phyloP scores from a whole-genome alignment of 495 filamentous ascomycete species.

The Aspergillus nidulans region DNA sequence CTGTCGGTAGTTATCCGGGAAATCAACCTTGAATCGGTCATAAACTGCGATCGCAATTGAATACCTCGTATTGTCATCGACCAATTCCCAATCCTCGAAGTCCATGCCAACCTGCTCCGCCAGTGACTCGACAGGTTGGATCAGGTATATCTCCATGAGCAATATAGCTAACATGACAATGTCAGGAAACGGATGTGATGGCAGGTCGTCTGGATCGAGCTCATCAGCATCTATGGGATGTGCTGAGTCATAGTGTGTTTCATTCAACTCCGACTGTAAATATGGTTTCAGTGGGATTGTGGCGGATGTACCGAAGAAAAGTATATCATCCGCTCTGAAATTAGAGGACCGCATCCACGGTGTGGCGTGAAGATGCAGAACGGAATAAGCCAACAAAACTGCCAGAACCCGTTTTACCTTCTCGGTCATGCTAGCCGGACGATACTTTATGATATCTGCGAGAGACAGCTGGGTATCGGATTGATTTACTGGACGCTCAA shows the following conservation, averaged over 20 bases:
- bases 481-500: neutral
- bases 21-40: conserved; percentile 5
- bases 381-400: conserved; percentile 8
- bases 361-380: conserved; percentile 9
- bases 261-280: conserved; percentile 1
- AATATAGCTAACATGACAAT: conserved; percentile 12
- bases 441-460: conserved; percentile 1
- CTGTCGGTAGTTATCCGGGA: conserved; percentile 8
- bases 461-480: conserved; percentile 6
- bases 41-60: conserved; percentile 3
- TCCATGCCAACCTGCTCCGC: conserved; percentile 5
- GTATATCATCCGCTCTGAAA: conserved; percentile 4
- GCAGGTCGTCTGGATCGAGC: conserved; percentile 11
- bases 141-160: conserved; percentile 12
- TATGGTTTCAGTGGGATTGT: conserved; percentile 8
- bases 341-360: conserved; percentile 2
- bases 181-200: conserved; percentile 7
- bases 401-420: conserved; percentile 13
- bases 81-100: neutral
- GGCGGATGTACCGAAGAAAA: conserved; percentile 3
- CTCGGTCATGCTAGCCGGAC: conserved; percentile 5
- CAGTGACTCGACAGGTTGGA: neutral
- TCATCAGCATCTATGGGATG: neutral
- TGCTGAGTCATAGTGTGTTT: neutral
- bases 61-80: conserved; percentile 8